Evolutionary conservation across 73 alveolate genomes (phyloP).

Genomic region (Paramecium sonneborni): DNA sequence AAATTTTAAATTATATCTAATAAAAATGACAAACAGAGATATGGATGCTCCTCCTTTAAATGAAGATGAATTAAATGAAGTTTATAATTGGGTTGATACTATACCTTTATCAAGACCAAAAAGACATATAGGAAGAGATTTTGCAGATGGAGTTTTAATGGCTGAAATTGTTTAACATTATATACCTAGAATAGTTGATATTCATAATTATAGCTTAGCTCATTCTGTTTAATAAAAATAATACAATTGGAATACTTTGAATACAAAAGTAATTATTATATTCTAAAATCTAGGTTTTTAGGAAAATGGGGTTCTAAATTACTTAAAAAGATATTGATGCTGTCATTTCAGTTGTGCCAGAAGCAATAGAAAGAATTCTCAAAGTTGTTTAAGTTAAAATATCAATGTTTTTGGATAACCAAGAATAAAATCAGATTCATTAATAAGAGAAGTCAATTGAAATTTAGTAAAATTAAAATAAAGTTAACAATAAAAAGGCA

Average conservation of each 20-base stretch:
- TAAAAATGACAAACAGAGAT: neutral
- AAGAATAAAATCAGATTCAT: neutral
- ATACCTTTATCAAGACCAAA: conserved; percentile 97
- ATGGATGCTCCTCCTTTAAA: conserved; percentile 74
- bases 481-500: neutral
- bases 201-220: conserved; percentile 87
- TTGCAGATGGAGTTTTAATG: conserved; percentile 94
- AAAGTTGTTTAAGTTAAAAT: conserved; percentile 69
- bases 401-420: conserved; percentile 64
- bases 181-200: conserved; percentile 83
- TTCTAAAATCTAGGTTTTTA: conserved; percentile 74
- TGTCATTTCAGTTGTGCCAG: conserved; percentile 88
- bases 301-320: conserved; percentile 92
- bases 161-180: conserved; percentile 89
- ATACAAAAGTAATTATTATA: conserved; percentile 65
- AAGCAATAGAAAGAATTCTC: conserved; percentile 86
- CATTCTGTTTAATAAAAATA: conserved; percentile 79
- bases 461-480: neutral
- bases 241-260: conserved; percentile 94
- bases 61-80: conserved; percentile 86
- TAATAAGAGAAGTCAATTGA: neutral
- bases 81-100: conserved; percentile 98
- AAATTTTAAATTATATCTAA: neutral
- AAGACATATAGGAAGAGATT: conserved; percentile 96
- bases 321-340: conserved; percentile 83